Base-by-base conservation (phyloP, 2,329 filamentous ascomycete genomes). In the Ambrosiella beaveri region DNA sequence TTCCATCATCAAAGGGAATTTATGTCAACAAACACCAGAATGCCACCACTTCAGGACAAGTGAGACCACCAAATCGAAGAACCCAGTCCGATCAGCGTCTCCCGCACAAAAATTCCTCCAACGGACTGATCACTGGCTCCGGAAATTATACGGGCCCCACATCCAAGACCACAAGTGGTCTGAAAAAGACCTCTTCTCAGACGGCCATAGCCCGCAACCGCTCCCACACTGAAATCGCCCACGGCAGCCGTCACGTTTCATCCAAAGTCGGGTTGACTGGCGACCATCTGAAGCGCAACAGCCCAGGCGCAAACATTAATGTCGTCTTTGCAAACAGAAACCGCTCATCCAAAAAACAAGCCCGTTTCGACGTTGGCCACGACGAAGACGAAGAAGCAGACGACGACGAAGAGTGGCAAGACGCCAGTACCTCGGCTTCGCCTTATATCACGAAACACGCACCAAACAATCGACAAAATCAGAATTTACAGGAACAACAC, bases 311-410 rank as follows among this genome's bases (percentile, higher is more conserved):
- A 61, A 62, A 59, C 41, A 44, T 45, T 44, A 52, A 36, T 12
- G 27, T 44, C 44, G 40, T 50, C 8, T 51, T 40, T 17, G 15
- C 39, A 15, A 80, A 79, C 65, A 75, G 76, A 59, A 72, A 74
- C 27, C 78, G 76, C 57, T 57, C 67, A 37, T 63, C 63, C 63
- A 79, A 76, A 65, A 67, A 68, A 35, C 75, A 78, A 62, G 81
- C 84, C 38, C 80, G 82, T 65, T 84, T 84, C 64, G 79, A 82
- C 64, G 72, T 84, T 57, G 81, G 80, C 64, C 73, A 70, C 71
- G 45, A 59, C 19, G 47, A 38, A 62, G 71, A 70, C 53, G 68
- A 67, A 6, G 68, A 68, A 47, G 67, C 67, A 35, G 69, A 71
- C 50, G 67, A 67, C 44, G 75, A 79, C 56, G 79, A 81, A 72